phyloP scores from a whole-genome alignment of 768 basidiomycete species.

The Porpolomopsis calyptriformis region DNA sequence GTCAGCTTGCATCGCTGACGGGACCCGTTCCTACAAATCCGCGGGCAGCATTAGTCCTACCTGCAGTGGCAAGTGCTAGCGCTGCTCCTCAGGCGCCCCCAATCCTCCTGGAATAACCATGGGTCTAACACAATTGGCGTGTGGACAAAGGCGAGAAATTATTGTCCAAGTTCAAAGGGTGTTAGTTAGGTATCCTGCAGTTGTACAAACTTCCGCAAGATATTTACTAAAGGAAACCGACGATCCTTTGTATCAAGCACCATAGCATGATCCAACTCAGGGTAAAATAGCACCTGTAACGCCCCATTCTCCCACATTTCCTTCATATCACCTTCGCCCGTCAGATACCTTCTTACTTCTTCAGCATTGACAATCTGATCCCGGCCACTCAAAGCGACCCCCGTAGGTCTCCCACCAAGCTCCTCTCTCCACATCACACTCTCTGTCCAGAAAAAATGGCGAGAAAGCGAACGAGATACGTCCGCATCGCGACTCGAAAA shows the following conservation, averaged over 20 bases:
- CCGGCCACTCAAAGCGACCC: slow-evolving; percentile 26
- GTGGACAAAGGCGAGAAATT: no score
- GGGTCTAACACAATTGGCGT: no score
- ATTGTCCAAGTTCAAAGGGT: no score
- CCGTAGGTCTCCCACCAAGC: slow-evolving; percentile 24
- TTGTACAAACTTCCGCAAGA: slow-evolving; percentile 19
- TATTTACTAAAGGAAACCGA: slow-evolving; percentile 19
- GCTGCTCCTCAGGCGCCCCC: no score
- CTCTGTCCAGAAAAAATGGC: slow-evolving; percentile 61
- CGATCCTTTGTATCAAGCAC: slow-evolving; percentile 28
- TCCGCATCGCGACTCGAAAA: slow-evolving; percentile 57
- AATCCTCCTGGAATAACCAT: no score
- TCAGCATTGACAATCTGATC: slow-evolving; percentile 33
- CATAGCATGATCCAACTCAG: slow-evolving; percentile 29
- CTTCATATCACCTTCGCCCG: slow-evolving; percentile 16
- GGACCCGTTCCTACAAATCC: no score
- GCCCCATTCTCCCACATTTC: slow-evolving; percentile 16
- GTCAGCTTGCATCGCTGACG: no score
- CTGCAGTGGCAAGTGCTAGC: no score
- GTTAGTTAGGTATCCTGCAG: no score
- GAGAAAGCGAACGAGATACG: slow-evolving; percentile 43
- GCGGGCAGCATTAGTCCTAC: no score
- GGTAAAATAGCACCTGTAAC: slow-evolving; percentile 29
- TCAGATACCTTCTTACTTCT: slow-evolving; percentile 27
- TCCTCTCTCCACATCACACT: slow-evolving; percentile 53